These are phyloP conservation scores for Epipyxis sp. DNA, from an alignment of 108 stramenopile species.

Conservation along the genomic window DNA sequence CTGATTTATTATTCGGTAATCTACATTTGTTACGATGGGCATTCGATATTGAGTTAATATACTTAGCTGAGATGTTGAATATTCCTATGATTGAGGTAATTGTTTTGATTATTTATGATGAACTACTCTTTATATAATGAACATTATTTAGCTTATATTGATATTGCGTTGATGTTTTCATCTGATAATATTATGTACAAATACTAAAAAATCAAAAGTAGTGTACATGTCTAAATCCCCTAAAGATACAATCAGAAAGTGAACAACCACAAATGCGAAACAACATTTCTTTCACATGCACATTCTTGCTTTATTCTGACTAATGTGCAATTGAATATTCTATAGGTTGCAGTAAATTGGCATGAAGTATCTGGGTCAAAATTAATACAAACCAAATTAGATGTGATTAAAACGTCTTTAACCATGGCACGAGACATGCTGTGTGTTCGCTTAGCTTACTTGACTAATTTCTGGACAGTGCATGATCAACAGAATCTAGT, in stretches of 20 bases:
- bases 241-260: no score
- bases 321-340: neutral
- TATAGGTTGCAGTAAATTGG: slow-evolving; percentile 61
- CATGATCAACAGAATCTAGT: no score
- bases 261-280: no score
- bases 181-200: no score
- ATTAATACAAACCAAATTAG: slow-evolving; percentile 48
- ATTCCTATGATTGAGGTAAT: slow-evolving; percentile 38
- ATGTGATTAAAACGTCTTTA: slow-evolving; percentile 45
- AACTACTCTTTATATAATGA: no score
- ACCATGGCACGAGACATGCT: slow-evolving; percentile 58
- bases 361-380: slow-evolving; percentile 59
- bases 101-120: no score
- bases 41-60: slow-evolving; percentile 60
- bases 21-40: slow-evolving; percentile 58
- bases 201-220: no score
- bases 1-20: slow-evolving; percentile 38
- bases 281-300: no score
- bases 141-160: no score
- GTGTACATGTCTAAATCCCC: no score
- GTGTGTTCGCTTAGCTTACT: slow-evolving; percentile 43
- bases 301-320: neutral
- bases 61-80: slow-evolving; percentile 36
- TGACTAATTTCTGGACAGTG: slow-evolving; percentile 47
- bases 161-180: no score